Evolutionary conservation across 495 filamentous ascomycete genomes (phyloP).

Genomic region (Trichoderma reesei): DNA sequence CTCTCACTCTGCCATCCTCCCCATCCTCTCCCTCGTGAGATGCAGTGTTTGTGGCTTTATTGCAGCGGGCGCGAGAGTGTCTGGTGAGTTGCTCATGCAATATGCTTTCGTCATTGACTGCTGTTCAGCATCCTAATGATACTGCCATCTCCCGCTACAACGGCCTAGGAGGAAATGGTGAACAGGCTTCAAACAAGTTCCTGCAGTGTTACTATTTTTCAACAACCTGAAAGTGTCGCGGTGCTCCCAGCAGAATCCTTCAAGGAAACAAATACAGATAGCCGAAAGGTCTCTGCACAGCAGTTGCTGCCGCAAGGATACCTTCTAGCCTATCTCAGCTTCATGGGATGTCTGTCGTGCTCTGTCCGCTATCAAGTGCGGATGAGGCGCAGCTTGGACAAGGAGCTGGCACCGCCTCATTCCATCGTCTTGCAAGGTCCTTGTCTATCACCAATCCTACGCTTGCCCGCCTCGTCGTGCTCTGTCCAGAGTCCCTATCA

Average conservation of each 20-base stretch:
- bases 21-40: background rate
- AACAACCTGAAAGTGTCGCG: no score
- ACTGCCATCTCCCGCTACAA: background rate
- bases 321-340: background rate
- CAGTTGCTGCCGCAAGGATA: background rate
- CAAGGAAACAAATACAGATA: background rate
- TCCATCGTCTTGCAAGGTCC: background rate
- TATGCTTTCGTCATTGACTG: background rate
- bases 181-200: background rate
- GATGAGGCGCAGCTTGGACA: background rate
- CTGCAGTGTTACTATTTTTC: no score
- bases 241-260: background rate
- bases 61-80: background rate
- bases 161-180: background rate
- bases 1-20: background rate
- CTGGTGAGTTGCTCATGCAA: background rate
- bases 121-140: background rate
- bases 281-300: background rate
- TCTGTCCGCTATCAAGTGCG: background rate
- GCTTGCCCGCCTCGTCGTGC: background rate
- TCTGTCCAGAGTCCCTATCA: background rate
- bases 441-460: background rate
- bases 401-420: background rate
- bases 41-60: background rate
- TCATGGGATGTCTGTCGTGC: background rate